These are phyloP conservation scores for Penicillium maclennaniae DNA, from an alignment of 495 filamentous ascomycete species.

Conservation along the genomic window DNA sequence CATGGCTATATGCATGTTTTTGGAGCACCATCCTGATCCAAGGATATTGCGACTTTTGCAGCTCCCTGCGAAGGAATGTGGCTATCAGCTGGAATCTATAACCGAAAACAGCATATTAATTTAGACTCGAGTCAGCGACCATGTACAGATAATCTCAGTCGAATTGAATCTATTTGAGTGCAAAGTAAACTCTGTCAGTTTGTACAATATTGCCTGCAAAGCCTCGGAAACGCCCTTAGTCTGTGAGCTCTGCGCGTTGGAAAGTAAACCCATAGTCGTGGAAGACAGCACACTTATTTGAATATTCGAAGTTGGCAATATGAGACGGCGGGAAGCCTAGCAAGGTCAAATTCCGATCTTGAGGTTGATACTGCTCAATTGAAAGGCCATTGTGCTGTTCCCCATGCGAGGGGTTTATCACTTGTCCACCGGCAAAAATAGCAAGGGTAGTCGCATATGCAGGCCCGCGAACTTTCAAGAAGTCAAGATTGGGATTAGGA, in stretches of 20 bases:
- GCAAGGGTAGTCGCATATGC: no score
- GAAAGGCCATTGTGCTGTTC: background rate
- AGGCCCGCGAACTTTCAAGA: background rate
- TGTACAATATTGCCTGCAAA: no score
- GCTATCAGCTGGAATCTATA: constrained; percentile 61
- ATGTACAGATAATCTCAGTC: no score
- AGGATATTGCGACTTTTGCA: constrained; percentile 20
- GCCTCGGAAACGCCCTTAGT: no score
- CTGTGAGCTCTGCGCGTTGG: background rate
- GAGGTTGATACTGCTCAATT: background rate
- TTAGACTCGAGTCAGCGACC: no score
- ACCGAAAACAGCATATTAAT: no score
- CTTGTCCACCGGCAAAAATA: no score
- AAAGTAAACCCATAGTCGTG: constrained; percentile 28
- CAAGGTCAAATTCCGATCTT: constrained; percentile 11
- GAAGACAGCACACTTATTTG: constrained; percentile 23
- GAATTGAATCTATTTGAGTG: no score
- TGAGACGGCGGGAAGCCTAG: constrained; percentile 12
- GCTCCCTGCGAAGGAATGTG: constrained; percentile 68
- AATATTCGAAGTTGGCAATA: constrained; percentile 10
- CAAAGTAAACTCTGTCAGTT: no score
- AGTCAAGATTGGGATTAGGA: constrained; percentile 21
- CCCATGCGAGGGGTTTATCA: no score
- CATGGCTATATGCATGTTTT: constrained; percentile 43
- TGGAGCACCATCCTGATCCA: constrained; percentile 28